Conservation (phyloP, 768 basidiomycete genomes). For the Mycena galericulata region DNA sequence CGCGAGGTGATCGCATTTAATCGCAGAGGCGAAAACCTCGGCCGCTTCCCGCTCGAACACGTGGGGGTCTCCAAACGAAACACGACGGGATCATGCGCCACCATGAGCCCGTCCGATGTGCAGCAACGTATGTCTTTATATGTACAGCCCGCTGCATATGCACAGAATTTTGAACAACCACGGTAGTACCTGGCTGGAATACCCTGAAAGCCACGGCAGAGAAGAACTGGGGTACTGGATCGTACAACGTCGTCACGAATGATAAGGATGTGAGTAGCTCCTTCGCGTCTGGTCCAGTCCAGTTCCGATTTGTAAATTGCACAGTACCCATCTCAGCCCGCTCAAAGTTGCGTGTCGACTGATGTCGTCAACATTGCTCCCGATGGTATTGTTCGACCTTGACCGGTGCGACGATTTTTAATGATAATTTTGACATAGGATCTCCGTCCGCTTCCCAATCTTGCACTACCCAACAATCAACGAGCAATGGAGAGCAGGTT, state of each 20-base stretch:
- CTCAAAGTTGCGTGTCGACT: not conserved
- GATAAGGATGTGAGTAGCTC: not conserved
- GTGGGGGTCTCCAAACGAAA: not conserved
- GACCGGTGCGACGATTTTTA: no score
- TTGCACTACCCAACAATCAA: not conserved
- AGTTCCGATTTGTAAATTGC: not conserved
- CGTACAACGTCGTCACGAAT: not conserved
- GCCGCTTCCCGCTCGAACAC: not conserved
- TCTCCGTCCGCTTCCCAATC: not conserved
- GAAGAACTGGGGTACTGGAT: not conserved
- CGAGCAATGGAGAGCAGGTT: not conserved
- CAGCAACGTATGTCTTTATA: not conserved
- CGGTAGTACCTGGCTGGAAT: conserved; percentile 19
- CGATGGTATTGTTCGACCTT: not conserved
- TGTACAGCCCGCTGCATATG: not conserved
- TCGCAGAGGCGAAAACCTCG: not conserved
- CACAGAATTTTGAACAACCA: not conserved
- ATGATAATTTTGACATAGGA: no score
- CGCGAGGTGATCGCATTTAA: conserved; percentile 7
- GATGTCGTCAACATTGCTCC: not conserved
- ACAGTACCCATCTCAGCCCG: not conserved
- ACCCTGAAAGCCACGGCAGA: conserved; percentile 17
- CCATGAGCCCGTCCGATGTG: conserved; percentile 11
- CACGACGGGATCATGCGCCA: not conserved
- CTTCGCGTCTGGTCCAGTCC: not conserved